Evolutionary conservation across 1,284 basidiomycete genomes (phyloP).

Genomic region (Kwoniella shivajii): DNA sequence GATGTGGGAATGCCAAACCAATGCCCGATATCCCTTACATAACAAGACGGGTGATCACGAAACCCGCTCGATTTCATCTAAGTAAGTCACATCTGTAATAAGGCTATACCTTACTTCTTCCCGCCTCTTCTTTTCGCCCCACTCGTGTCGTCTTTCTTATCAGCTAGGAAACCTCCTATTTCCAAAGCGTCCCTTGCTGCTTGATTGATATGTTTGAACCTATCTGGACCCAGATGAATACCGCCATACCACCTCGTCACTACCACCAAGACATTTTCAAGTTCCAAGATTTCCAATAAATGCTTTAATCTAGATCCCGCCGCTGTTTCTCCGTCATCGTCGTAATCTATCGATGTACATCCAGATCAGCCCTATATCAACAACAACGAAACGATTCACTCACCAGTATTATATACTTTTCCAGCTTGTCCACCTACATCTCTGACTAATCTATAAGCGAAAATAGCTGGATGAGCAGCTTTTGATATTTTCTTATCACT

Average conservation of each 20-base stretch:
- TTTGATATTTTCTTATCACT: conserved; percentile 62
- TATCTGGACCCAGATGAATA: conserved; percentile 78
- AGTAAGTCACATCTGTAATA: too few species aligned
- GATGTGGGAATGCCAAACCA: too few species aligned
- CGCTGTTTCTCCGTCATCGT: conserved; percentile 89
- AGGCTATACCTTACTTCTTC: conserved; percentile 18
- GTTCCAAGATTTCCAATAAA: conserved; percentile 76
- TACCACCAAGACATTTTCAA: conserved; percentile 72
- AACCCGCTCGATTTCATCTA: too few species aligned
- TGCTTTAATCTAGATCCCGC: conserved; percentile 85
- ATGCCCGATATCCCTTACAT: too few species aligned
- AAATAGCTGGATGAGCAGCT: conserved; percentile 84
- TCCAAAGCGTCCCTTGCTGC: conserved; percentile 83
- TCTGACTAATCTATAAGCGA: conserved; percentile 63
- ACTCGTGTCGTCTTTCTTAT: conserved; percentile 18
- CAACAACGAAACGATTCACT: conserved; percentile 14
- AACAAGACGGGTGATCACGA: too few species aligned
- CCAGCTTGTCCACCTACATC: conserved; percentile 46
- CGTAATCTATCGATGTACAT: conserved; percentile 67
- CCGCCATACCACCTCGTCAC: conserved; percentile 60
- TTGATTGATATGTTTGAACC: conserved; percentile 91
- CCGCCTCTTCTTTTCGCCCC: conserved; percentile 27
- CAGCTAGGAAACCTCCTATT: conserved; percentile 59
- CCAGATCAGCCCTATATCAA: background rate
- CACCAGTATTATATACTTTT: conserved; percentile 42